Percentiles rank a stretch among this genome's conserved stretches.
These are phyloP conservation scores for Ganoderma boninense DNA, from an alignment of 1,284 basidiomycete species.

Conservation along the genomic window DNA sequence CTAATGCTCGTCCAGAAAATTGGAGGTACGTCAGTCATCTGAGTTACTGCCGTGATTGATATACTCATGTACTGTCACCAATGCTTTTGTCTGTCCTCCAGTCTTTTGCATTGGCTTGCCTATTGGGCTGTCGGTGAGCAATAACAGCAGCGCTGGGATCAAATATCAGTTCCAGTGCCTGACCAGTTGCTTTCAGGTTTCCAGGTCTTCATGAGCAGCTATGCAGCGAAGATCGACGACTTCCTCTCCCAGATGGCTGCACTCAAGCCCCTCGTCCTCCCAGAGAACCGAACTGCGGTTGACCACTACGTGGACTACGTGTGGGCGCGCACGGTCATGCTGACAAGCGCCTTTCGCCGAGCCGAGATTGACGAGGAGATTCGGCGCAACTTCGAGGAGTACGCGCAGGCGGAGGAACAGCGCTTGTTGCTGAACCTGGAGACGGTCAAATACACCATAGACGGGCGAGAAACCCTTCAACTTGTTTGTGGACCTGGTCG, in stretches of 20 bases:
- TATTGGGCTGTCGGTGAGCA: conserved; percentile 19
- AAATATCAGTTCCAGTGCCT: too few species aligned
- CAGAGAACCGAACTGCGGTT: conserved; percentile 27
- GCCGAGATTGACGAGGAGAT: conserved; percentile 7
- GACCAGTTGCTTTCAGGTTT: conserved; percentile 26
- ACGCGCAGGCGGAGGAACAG: conserved; percentile 33
- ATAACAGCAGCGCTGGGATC: too few species aligned
- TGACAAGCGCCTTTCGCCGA: conserved; percentile 16
- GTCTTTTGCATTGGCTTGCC: conserved; percentile 21
- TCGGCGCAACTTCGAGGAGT: conserved; percentile 23
- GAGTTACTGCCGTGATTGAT: too few species aligned
- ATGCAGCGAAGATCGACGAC: conserved; percentile 31
- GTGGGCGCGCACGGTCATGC: conserved; percentile 17
- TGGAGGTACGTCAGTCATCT: conserved; percentile 9
- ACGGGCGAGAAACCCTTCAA: conserved; percentile 35
- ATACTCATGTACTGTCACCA: too few species aligned
- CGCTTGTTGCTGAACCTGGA: conserved; percentile 33
- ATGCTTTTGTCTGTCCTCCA: background rate
- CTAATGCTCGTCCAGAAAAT: conserved; percentile 5
- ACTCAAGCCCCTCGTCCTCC: conserved; percentile 21
- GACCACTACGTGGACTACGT: conserved; percentile 21
- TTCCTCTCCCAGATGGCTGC: conserved; percentile 32
- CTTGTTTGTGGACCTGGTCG: conserved; percentile 34
- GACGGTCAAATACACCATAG: conserved; percentile 35
- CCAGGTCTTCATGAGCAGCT: conserved; percentile 27